phyloP scores from a whole-genome alignment of 306 rosid species.

The Lathyrus oleraceus region DNA sequence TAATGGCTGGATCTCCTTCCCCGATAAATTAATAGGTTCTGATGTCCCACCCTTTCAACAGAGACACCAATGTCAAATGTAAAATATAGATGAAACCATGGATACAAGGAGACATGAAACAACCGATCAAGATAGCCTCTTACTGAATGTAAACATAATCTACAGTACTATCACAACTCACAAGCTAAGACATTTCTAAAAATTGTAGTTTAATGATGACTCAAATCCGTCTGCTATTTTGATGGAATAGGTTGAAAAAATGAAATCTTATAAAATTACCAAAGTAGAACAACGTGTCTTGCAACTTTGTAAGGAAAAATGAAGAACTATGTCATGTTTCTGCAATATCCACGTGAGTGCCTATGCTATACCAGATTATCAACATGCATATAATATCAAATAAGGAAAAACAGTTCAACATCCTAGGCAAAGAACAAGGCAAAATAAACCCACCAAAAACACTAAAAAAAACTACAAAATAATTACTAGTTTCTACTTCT shows the following conservation, averaged over 20 bases:
- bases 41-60: constrained; percentile 47
- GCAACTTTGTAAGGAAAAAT: background rate
- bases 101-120: constrained; percentile 25
- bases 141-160: constrained; percentile 23
- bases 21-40: constrained; percentile 31
- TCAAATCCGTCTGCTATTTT: background rate
- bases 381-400: background rate
- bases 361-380: background rate
- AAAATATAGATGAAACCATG: constrained; percentile 12
- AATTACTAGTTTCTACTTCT: background rate
- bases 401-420: constrained; percentile 4
- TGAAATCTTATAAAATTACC: background rate
- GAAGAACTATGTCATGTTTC: constrained; percentile 6
- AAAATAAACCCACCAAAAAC: background rate
- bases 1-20: constrained; percentile 48
- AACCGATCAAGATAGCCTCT: constrained; percentile 20
- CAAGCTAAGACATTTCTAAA: background rate
- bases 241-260: background rate
- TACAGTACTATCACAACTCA: constrained; percentile 10
- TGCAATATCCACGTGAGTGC: background rate
- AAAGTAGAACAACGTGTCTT: background rate
- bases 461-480: background rate
- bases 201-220: background rate
- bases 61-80: constrained; percentile 30
- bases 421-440: background rate